Base-by-base conservation (phyloP, 139 green algal genomes). In the Coelastrella sp. region DNA sequence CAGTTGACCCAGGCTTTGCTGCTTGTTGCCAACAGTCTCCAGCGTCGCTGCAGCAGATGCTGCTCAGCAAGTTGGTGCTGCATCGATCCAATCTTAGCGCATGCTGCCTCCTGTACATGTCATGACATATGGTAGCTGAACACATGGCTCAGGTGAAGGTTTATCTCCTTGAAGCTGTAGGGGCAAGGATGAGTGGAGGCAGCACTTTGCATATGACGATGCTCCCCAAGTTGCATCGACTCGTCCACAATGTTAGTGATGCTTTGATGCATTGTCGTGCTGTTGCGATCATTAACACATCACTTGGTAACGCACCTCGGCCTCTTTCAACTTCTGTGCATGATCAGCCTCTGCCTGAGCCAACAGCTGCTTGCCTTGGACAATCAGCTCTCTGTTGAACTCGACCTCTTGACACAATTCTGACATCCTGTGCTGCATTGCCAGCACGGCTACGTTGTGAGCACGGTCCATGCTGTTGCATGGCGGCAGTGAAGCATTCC, bases 381-480 rank as follows among this genome's bases (percentile, higher is more conserved):
- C 48, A 30, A 43, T 53, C 32, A 81, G 37, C 17, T 23, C 45
- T 21, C 41, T 53, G 40, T 21, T 57, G 19, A 71, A 30, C 34
- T 25, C 37, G 19, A 71, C 17, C 40, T 40, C 50, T 7, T 81
- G 27, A 25, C n/a, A 32, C 34, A 81, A n/a, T n/a, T 81, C 17
- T 51, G 32, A 30, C 3, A 83, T 21, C 3, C 75, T 19, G 21
- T 32, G 34, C 51, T 83, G n/a, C 51, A 83, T 69, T 2, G 66
- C 15, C 21, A 83, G 30, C 30, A 83, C 50, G 23, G 35, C 75
- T 21, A 38, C 53, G 51, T 51, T 83, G 32, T 38, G 73, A 2
- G 60, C 27, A 30, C 45, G 73, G 17, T 81, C 73, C 23, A 21
- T 15, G 23, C 38, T 45, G 21, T 57, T 77, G 37, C 27, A 15